phyloP scores from a whole-genome alignment of 2,329 filamentous ascomycete species.

The Pezicula carpinea region DNA sequence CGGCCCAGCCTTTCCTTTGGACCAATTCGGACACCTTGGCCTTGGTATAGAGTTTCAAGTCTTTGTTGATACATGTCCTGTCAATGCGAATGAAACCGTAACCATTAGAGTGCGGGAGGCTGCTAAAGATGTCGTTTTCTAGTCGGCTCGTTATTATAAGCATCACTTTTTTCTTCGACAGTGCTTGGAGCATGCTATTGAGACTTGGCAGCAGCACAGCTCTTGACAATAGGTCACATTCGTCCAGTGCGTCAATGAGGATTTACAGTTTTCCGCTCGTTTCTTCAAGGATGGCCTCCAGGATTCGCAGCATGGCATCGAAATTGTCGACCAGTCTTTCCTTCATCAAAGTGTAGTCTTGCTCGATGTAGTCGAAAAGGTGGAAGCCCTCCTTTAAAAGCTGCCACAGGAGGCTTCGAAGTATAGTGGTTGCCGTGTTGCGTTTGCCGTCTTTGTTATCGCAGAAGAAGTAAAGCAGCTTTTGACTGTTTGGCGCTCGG shows the following conservation, averaged over 20 bases:
- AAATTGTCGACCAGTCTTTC: neutral
- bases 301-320: slow-evolving; percentile 1
- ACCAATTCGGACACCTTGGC: neutral
- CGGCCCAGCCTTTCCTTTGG: neutral
- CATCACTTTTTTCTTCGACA: neutral
- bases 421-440: slow-evolving; percentile 1
- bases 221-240: neutral
- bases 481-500: neutral
- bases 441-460: slow-evolving; percentile 3
- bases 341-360: neutral
- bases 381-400: neutral
- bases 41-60: neutral
- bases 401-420: slow-evolving; percentile 4
- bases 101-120: neutral
- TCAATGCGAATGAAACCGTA: neutral
- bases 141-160: neutral
- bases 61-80: neutral
- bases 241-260: neutral
- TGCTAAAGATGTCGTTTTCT: neutral
- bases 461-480: slow-evolving; percentile 1
- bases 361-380: slow-evolving; percentile 1
- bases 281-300: neutral
- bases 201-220: neutral
- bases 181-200: neutral
- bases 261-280: neutral